Evolutionary conservation across 108 stramenopile genomes (phyloP).

Genomic region (Chaetoceros tenuissimus): DNA sequence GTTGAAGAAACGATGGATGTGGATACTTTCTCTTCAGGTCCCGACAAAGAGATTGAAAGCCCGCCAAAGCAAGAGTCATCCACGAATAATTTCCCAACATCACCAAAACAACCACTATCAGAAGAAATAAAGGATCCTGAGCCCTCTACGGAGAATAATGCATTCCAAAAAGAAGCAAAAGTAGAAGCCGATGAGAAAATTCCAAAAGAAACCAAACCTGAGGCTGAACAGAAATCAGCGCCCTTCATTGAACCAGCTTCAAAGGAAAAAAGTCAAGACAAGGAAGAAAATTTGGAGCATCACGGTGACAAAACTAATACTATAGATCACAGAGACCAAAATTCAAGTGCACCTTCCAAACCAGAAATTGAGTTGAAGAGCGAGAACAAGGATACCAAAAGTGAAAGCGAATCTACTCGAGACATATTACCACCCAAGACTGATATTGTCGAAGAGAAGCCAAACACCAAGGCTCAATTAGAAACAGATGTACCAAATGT

Average conservation of each 20-base stretch:
- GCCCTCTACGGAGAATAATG: neutral
- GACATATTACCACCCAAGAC: too few relatives aligned
- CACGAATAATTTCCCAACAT: too few relatives aligned
- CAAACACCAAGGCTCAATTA: conserved; percentile 6
- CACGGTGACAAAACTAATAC: too few relatives aligned
- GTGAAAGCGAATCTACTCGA: too few relatives aligned
- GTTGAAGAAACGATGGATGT: too few relatives aligned
- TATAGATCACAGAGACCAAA: neutral
- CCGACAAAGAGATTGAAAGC: too few relatives aligned
- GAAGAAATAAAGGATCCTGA: neutral
- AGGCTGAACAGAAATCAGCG: conserved; percentile 1
- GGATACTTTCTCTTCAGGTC: too few relatives aligned
- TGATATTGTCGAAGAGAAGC: conserved; percentile 4
- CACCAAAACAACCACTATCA: too few relatives aligned
- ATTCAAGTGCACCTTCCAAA: neutral
- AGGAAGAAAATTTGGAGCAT: too few relatives aligned
- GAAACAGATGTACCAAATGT: too few relatives aligned
- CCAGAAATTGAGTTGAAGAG: neutral
- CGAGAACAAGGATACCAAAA: too few relatives aligned
- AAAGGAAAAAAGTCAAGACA: neutral
- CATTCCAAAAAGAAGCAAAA: neutral
- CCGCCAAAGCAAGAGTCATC: too few relatives aligned
- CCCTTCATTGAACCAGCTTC: neutral
- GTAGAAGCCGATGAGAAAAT: neutral
- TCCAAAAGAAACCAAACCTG: neutral